Base-by-base conservation (phyloP, 2,329 filamentous ascomycete species). In the Fusarium pseudonygamai region DNA sequence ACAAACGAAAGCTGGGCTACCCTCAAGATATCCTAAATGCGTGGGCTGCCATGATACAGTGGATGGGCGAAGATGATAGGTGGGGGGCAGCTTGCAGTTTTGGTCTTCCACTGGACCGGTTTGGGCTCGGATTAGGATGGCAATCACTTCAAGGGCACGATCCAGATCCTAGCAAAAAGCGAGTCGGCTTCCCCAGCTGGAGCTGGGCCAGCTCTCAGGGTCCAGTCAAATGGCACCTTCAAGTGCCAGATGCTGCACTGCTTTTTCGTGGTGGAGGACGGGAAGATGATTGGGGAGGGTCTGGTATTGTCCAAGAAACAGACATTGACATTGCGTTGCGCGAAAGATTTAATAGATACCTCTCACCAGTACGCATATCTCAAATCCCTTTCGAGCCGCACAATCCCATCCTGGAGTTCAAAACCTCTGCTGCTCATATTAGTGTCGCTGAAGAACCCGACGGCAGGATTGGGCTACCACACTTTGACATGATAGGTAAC, bases 361-460 rank as follows among this genome's bases (percentile, higher is more conserved):
- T 49, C 3, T 49, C 46, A 18, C 46, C 46, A 32, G 22, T 49
- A 3, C 22, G 11, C 13, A 12, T 10, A n/a, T 32, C 22, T 0
- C 46, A 49, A 2, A 49, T 1, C 6, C 15, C 15, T 7, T n/a
- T 32, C 7, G 11, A 3, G 22, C 11, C 22, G 0, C 22, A 18
- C 1, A 7, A n/a, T 13, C 28, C 28, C 3, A 24, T 49, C 7
- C 5, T 49, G 1, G 46, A 32, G 22, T 49, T 49, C 46, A 32
- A 32, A 32, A 49, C 28, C 28, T n/a, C 46, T 18, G 7, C 22
- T 13, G 28, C 46, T n/a, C 5, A 18, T 18, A n/a, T 32, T 6
- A 32, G 28, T 13, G 28, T 49, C 11, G 11, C 15, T 15, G 18
- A 4, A 32, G 12, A n/a, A 0, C 28, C 46, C 11, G 7, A n/a